phyloP scores from a whole-genome alignment of 2,329 filamentous ascomycete species.

The Penicillium sp. region DNA sequence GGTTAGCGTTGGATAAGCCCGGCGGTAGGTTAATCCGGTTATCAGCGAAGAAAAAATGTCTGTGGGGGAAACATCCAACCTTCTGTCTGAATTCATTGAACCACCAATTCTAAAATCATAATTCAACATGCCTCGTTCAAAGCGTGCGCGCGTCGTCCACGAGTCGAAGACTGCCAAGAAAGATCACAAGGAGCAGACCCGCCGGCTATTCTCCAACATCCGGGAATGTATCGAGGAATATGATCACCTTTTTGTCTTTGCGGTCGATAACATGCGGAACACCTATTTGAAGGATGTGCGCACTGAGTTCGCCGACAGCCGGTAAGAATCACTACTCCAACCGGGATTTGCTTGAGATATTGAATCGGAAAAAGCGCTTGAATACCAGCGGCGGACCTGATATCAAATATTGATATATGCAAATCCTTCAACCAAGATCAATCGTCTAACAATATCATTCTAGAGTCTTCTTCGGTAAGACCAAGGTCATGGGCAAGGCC shows the following conservation, averaged over 20 bases:
- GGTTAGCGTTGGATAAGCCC: slow-evolving; percentile 41
- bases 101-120: slow-evolving; percentile 7
- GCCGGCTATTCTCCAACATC: slow-evolving; percentile 83
- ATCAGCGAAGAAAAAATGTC: slow-evolving; percentile 42
- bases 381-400: slow-evolving; percentile 6
- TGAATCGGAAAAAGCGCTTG: background rate
- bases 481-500: slow-evolving; percentile 96
- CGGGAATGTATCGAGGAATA: slow-evolving; percentile 81
- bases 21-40: slow-evolving; percentile 39
- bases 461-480: slow-evolving; percentile 98
- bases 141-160: slow-evolving; percentile 84
- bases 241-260: slow-evolving; percentile 89
- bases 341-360: background rate
- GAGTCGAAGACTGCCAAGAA: slow-evolving; percentile 92
- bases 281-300: slow-evolving; percentile 90
- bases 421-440: background rate
- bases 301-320: slow-evolving; percentile 77
- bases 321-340: slow-evolving; percentile 53
- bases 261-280: slow-evolving; percentile 97
- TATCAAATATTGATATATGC: slow-evolving; percentile 5
- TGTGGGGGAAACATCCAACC: slow-evolving; percentile 25
- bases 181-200: slow-evolving; percentile 81
- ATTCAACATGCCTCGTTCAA: slow-evolving; percentile 85
- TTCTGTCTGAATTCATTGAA: slow-evolving; percentile 14
- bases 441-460: slow-evolving; percentile 4